A percentile compares a stretch with the other conserved stretches of the same genome.
Conservation (phyloP, 2,329 filamentous ascomycete genomes). For the Parascedosporium putredinis region DNA sequence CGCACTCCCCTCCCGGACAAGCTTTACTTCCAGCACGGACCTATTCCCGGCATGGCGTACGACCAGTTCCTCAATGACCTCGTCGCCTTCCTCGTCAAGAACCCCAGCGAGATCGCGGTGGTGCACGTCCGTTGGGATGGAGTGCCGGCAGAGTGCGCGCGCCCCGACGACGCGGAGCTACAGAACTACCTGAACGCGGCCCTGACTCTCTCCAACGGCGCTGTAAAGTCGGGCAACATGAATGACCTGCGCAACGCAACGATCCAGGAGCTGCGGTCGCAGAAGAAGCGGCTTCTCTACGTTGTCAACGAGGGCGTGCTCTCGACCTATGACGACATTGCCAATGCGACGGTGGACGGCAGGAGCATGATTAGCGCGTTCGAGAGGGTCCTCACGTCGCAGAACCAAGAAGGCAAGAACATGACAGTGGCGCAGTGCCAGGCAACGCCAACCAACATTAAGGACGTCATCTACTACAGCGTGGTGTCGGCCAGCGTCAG, state of each 20-base stretch:
- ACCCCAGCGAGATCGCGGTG: constrained; percentile 34
- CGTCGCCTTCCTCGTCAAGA: constrained; percentile 27
- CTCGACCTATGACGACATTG: constrained; percentile 28
- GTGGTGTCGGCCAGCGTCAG: constrained; percentile 32
- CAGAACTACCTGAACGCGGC: constrained; percentile 24
- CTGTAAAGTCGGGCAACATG: constrained; percentile 19
- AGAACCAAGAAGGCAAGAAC: constrained; percentile 21
- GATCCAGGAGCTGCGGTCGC: constrained; percentile 23
- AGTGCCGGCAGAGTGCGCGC: constrained; percentile 33
- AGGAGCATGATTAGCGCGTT: constrained; percentile 27
- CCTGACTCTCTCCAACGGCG: constrained; percentile 17
- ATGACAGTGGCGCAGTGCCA: constrained; percentile 37
- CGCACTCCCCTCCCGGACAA: constrained; percentile 28
- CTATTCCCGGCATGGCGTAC: constrained; percentile 39
- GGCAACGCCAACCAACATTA: constrained; percentile 39
- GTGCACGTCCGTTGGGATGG: constrained; percentile 40
- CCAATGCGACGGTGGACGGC: constrained; percentile 29
- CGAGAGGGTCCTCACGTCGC: constrained; percentile 19
- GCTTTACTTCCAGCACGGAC: constrained; percentile 39
- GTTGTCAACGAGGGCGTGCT: constrained; percentile 26
- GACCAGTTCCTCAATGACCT: constrained; percentile 28
- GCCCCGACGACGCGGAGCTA: constrained; percentile 30
- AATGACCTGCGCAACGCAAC: constrained; percentile 22
- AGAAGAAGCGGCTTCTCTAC: constrained; percentile 26
- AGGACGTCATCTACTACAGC: constrained; percentile 33